Percentiles rank a stretch among this genome's conserved stretches.
phyloP scores from a whole-genome alignment of 192 early-diverging fungal genomes.

The Pilobolus umbonatus region DNA sequence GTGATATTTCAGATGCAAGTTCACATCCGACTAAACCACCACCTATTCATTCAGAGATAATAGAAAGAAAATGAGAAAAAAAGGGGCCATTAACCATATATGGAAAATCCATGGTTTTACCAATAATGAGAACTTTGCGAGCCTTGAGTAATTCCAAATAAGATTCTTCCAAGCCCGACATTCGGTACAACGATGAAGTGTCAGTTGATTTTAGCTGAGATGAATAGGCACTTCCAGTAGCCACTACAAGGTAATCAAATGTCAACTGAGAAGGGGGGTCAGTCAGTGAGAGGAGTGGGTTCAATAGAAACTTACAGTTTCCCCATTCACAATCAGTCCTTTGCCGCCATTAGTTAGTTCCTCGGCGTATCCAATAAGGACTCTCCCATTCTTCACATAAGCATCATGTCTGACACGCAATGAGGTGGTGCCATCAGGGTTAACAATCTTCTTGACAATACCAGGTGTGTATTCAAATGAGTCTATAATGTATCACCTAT shows the following conservation, averaged over 20 bases:
- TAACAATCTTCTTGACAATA: slow-evolving; percentile 18
- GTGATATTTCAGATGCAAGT: slow-evolving; percentile 36
- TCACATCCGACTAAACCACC: slow-evolving; percentile 48
- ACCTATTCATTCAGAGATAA: no score
- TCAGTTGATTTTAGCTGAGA: slow-evolving; percentile 34
- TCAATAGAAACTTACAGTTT: slow-evolving; percentile 8
- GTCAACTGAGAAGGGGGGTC: slow-evolving; percentile 12
- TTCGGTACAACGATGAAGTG: slow-evolving; percentile 26
- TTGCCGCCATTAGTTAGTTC: slow-evolving; percentile 13
- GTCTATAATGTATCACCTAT: no score
- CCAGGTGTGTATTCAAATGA: slow-evolving; percentile 38
- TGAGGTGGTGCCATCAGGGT: slow-evolving; percentile 24
- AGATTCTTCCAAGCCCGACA: slow-evolving; percentile 23
- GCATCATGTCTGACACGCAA: slow-evolving; percentile 29
- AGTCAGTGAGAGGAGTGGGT: background rate
- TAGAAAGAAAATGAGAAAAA: background rate
- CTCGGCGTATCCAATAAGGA: slow-evolving; percentile 31
- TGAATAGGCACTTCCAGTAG: slow-evolving; percentile 28
- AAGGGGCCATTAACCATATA: background rate
- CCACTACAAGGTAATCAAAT: slow-evolving; percentile 36
- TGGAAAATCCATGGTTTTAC: no score
- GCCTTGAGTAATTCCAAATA: slow-evolving; percentile 23
- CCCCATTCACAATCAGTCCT: slow-evolving; percentile 18
- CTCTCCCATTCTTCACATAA: slow-evolving; percentile 34
- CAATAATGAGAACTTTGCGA: slow-evolving; percentile 37